phyloP scores from a whole-genome alignment of 345 rosid genomes.

The Lenwebbia sp. region DNA sequence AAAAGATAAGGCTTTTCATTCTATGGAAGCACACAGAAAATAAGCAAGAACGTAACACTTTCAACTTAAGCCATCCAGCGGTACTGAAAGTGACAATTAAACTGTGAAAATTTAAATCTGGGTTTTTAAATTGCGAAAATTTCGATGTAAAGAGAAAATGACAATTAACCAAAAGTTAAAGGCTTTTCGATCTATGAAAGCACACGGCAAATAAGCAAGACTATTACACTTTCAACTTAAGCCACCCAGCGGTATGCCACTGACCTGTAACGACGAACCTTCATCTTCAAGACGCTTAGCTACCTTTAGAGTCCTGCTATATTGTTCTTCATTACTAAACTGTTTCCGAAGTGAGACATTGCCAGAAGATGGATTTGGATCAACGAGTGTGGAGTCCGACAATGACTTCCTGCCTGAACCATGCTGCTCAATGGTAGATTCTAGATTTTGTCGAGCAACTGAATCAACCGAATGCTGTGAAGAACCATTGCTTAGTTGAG shows the following conservation, averaged over 20 bases:
- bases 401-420: conserved; percentile 88
- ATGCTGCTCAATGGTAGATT: conserved; percentile 71
- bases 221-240: background rate
- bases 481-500: conserved; percentile 42
- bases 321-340: conserved; percentile 63
- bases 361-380: conserved; percentile 48
- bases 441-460: conserved; percentile 55
- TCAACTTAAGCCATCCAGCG: background rate
- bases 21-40: background rate
- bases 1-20: background rate
- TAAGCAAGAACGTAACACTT: background rate
- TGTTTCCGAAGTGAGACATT: conserved; percentile 74
- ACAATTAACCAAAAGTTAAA: background rate
- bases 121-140: background rate
- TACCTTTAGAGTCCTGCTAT: conserved; percentile 26
- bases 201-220: background rate
- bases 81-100: background rate
- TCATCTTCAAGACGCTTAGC: conserved; percentile 49
- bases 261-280: conserved; percentile 27
- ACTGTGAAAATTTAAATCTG: background rate
- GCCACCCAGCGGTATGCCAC: background rate
- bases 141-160: background rate
- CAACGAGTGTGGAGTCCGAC: conserved; percentile 56
- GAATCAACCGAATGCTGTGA: conserved; percentile 56
- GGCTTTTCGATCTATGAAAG: background rate